Base-by-base conservation (phyloP, 225 moss, liverwort and hornwort species). In the Pseudisothecium myosuroides region DNA sequence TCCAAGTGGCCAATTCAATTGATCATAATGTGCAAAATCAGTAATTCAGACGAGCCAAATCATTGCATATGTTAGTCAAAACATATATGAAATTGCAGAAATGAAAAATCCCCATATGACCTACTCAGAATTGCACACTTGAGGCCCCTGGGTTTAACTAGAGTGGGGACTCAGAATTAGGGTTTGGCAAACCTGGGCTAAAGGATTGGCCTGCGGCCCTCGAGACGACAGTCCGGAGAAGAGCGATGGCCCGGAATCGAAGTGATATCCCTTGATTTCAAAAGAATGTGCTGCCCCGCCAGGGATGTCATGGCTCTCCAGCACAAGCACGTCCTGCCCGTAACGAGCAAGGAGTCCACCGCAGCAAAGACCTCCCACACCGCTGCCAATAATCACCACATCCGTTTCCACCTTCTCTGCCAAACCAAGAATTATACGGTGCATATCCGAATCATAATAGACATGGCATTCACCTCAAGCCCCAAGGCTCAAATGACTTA, bases 211-310 rank as follows among this genome's bases (percentile, higher is more conserved):
- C 87, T 96, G 96, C 52, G 93, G 92, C 49, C 98, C 97, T 56
- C 92, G 93, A 43, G 98, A 97, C 2, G 98, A 94, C 74, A 98
- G 94, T 60, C 98, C 98, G 4, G 98, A 98, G 59, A 97, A 97
- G 7, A 98, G 92, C 65, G 98, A 97, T 34, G 98, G 98, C 73
- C 98, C 98, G 37, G 97, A 98, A 90, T 98, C 98, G 84, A 98
- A 98, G 87, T 98, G 94, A 83, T 92, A 98, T 76, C 98, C 98
- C 88, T 96, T 92, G 76, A 95, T 92, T 56, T 95, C 92, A 71
- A 98, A 98, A 62, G 98, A 97, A 90, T 98, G 98, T 49, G 98
- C 97, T n/a, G 98, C 98, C 88, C 98, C 98, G 52, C 98, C 97
- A 47, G 97, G 95, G 39, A 94, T 90, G 60, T 95, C 93, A 86